Evolutionary conservation across 306 rosid genomes (phyloP), one percentile per base, ranked within the genome.

Genomic region (Vicia faba): DNA sequence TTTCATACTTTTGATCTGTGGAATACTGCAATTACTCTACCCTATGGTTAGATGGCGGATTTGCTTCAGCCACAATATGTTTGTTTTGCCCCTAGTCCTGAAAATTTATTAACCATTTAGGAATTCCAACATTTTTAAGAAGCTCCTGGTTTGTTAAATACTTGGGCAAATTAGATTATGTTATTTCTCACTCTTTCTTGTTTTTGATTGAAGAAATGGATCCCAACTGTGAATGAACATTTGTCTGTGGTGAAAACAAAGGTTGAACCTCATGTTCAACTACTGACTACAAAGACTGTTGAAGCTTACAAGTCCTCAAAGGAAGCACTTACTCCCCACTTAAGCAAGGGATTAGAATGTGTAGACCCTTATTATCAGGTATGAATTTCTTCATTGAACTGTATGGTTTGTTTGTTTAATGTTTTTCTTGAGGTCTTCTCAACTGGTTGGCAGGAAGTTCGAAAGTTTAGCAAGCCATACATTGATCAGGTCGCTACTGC

Each of bases 351-450:
- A n/a, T 85, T 74, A 68, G 92, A 93, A 76, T 65, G 69, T 51
- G 88, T 81, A 57, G 81, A 88, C 80, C 92, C 99, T 73, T 86
- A 86, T 78, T 88, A 84, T 81, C 95, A 85, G 96, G 99, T 88
- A 84, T 45, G 11, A 54, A 31, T 61, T 61, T 38, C 18, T 19
- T 61, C 66, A 39, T 61, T 61, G 35, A 39, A 19, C 66, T 61
- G 50, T 39, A 61, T 61, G 66, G 48, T 61, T 61, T 19, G 50
- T 39, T 61, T 61, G 61, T 46, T 64, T 58, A 73, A 73, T 56
- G 20, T 60, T 50, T 72, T 66, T 70, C 78, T 59, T 33, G 74
- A 50, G 35, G 16, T 61, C 11, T 69, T 75, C 19, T 31, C 35
- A 64, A 72, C 57, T 39, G 72, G 71, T 51, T 83, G 68, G 72